phyloP scores from a whole-genome alignment of 805 yeast species.

The Pichia manshurica region DNA sequence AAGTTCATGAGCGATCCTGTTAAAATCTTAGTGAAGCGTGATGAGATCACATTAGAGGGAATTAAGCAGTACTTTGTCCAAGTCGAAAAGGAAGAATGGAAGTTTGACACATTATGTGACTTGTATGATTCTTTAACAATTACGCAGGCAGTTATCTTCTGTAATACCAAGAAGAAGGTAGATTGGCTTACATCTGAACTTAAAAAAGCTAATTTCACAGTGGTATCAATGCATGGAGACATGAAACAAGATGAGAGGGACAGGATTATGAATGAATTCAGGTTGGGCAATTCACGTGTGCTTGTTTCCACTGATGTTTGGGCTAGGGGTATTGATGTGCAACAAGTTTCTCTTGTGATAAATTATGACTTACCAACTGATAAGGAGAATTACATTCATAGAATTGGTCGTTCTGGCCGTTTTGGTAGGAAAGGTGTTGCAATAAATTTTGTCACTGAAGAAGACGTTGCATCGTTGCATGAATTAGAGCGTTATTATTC shows the following conservation, averaged over 20 bases:
- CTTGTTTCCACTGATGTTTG: slow-evolving; percentile 90
- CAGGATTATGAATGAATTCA: slow-evolving; percentile 89
- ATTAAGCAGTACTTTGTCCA: slow-evolving; percentile 87
- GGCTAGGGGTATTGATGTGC: slow-evolving; percentile 98
- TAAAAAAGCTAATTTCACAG: slow-evolving; percentile 78
- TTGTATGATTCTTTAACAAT: slow-evolving; percentile 91
- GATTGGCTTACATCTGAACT: slow-evolving; percentile 79
- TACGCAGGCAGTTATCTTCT: slow-evolving; percentile 96
- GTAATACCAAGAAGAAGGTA: slow-evolving; percentile 92
- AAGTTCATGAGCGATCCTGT: slow-evolving; percentile 95
- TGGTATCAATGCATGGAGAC: slow-evolving; percentile 93
- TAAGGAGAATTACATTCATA: slow-evolving; percentile 91
- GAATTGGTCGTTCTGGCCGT: slow-evolving; percentile 98
- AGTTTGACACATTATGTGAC: slow-evolving; percentile 91
- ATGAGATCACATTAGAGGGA: slow-evolving; percentile 93
- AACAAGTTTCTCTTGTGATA: slow-evolving; percentile 91
- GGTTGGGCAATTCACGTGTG: slow-evolving; percentile 90
- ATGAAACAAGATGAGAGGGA: slow-evolving; percentile 93
- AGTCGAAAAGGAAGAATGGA: slow-evolving; percentile 90
- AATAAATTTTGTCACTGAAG: slow-evolving; percentile 82
- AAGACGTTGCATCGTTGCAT: slow-evolving; percentile 67
- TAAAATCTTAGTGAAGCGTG: slow-evolving; percentile 89
- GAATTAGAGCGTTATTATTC: slow-evolving; percentile 88
- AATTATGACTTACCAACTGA: slow-evolving; percentile 89
- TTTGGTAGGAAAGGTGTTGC: slow-evolving; percentile 99